Evolutionary conservation across 2,329 filamentous ascomycete species (phyloP), one percentile per base, ranked within the genome.

Genomic region (Fusarium sp.): DNA sequence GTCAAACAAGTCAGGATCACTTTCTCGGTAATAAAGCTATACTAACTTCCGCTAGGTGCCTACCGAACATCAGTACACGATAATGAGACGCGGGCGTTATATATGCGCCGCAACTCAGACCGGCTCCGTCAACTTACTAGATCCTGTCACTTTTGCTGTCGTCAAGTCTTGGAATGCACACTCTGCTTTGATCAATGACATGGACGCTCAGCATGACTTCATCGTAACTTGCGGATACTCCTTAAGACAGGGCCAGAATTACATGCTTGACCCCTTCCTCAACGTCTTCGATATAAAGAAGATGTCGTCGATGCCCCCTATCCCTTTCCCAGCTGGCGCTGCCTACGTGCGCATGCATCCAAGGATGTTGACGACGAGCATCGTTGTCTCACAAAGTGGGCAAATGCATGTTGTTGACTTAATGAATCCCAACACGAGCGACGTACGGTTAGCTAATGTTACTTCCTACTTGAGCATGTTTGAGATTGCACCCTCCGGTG

Each of bases 341-440:
- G 96, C 96, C 40, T 97, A 95, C 84, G 95, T 98, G 46, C 92
- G 96, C 66, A 96, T 99, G 93, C 96, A 99, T 81, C 96, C 97
- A 3, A 92, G 95, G 77, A 93, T 99, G 89, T 92, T 95, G 25
- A 98, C 96, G 1, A 98, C 97, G 0, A 96, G 94, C 77, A 95
- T 99, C 69, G 94, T 99, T 56, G 92, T 95, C 33, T 97, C 96
- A 6, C 94, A 97, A 78, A 93, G 91, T 47, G 96, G 97, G 2
- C 95, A 98, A 81, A 93, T 99, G 81, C 96, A 99, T 80, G 93
- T 98, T 19, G 94, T 98, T 57, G 96, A 99, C 81, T 88, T 99
- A 9, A 94, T 97, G 90, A 97, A 97, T 71, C 94, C 94, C 0
- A 95, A 97, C 79, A 92, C 94, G 25, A 94, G 94, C 79, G 95